Base-by-base conservation (phyloP, 331 rosid species). In the Stylosanthes scabra region DNA sequence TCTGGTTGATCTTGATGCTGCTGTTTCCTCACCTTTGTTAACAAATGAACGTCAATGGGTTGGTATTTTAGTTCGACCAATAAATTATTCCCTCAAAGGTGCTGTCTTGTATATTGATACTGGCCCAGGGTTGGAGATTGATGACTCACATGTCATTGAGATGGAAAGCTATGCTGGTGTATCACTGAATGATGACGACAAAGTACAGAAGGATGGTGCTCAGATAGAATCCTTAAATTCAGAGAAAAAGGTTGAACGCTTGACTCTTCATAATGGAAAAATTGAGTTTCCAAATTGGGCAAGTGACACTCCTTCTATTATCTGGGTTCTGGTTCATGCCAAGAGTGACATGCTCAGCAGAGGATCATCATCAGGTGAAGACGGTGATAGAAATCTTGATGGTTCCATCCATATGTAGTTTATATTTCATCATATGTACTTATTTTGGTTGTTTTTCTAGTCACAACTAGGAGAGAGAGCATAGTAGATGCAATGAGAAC, bases 401-500 rank as follows among this genome's bases (percentile, higher is more conserved):
- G 67, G 50, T 15, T 63, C 10, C 55, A 51, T 50, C 16, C 40
- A 15, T 45, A 28, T 59, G 37, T 34, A 51, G 34, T 71, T 71
- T 59, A 54, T 66, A 52, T 66, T 74, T 62, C 45, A 40, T 55
- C 20, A 20, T n/a, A n/a, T 20, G 51, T 37, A 37, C 74, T 80
- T 63, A 80, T 46, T 55, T 69, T 63, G 55, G 57, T 68, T 20
- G 41, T 52, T 75, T 56, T 70, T 70, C 76, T 93, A 93, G 98
- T 69, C 74, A 44, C 86, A 49, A 86, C 91, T 57, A 91, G 88
- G 82, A 85, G 93, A 81, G 89, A 84, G 59, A 93, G 86, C 80
- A 85, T 84, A 87, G 92, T 95, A 80, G 99, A 95, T 80, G 99
- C 97, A 67, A 92, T 95, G 99, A 88, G 99, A 82, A 90, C 97